Conservation (phyloP, 768 basidiomycete species). For the Arthromyces matolae region DNA sequence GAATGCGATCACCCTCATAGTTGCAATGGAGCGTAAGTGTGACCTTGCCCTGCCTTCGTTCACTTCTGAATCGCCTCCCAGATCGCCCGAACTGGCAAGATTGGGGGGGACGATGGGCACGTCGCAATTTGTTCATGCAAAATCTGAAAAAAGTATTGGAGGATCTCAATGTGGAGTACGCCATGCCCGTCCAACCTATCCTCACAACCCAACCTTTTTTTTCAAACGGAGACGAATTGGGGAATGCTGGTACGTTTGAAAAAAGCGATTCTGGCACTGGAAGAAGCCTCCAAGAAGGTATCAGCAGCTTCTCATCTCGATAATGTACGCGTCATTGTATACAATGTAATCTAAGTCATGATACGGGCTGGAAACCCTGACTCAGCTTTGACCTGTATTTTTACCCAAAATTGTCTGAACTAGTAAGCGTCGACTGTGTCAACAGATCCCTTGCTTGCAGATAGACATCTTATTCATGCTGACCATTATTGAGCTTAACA, state of each 20-base stretch:
- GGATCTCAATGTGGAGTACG: slow-evolving; percentile 70
- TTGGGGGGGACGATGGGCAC: slow-evolving; percentile 77
- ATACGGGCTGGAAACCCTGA: no score
- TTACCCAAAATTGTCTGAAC: no score
- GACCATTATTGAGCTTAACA: no score
- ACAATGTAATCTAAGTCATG: background rate
- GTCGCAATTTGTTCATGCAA: slow-evolving; percentile 75
- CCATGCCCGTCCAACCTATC: slow-evolving; percentile 70
- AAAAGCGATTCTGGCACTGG: slow-evolving; percentile 9
- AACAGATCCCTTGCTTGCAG: no score
- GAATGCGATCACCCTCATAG: slow-evolving; percentile 62
- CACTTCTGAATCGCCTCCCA: slow-evolving; percentile 21
- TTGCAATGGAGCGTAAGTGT: slow-evolving; percentile 69
- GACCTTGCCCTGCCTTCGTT: background rate
- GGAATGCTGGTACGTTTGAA: slow-evolving; percentile 28
- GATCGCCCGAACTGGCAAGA: slow-evolving; percentile 85
- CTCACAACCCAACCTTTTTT: slow-evolving; percentile 37
- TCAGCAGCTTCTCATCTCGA: slow-evolving; percentile 8
- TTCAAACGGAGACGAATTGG: slow-evolving; percentile 10
- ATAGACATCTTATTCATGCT: no score
- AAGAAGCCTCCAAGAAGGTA: slow-evolving; percentile 6
- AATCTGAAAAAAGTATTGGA: slow-evolving; percentile 66
- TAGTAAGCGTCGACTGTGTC: no score
- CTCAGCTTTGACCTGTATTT: no score
- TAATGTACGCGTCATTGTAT: background rate